A percentile compares a stretch with the other conserved stretches of the same genome.
These are phyloP conservation scores for Ceratocystiopsis brevicomis DNA, from an alignment of 2,329 filamentous ascomycete species.

Conservation along the genomic window DNA sequence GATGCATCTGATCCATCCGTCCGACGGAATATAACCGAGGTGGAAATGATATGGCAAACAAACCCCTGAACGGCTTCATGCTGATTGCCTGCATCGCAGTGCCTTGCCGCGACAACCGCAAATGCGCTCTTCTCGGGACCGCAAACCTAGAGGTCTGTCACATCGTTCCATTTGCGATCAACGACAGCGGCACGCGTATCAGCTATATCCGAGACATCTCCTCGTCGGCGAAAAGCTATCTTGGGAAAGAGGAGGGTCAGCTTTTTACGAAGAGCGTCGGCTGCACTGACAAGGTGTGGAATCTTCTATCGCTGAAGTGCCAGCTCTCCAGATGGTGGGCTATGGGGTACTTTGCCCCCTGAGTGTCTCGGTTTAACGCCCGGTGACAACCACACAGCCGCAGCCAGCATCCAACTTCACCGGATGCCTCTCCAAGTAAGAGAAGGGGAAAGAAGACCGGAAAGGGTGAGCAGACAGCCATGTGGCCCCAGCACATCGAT, in stretches of 20 bases:
- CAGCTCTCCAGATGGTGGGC: slow-evolving; percentile 1
- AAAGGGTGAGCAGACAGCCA: too few species aligned
- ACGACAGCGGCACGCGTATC: not conserved
- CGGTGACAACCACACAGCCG: not conserved
- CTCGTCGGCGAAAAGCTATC: too few species aligned
- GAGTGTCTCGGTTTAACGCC: slow-evolving; percentile 1
- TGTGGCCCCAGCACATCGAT: not conserved
- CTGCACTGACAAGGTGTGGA: not conserved
- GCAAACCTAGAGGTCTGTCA: not conserved
- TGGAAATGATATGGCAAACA: not conserved
- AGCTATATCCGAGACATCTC: too few species aligned
- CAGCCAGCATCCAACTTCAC: not conserved
- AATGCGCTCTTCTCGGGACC: not conserved
- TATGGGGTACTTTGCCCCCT: not conserved
- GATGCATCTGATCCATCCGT: not conserved
- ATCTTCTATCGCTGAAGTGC: not conserved
- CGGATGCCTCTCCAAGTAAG: slow-evolving; percentile 1
- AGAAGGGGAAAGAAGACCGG: not conserved
- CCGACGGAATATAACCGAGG: not conserved
- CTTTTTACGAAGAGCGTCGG: not conserved
- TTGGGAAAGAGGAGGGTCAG: not conserved
- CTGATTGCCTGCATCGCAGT: not conserved
- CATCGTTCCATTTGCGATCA: not conserved
- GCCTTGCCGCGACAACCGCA: not conserved
- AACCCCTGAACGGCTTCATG: too few species aligned